Percentiles rank a stretch among this genome's conserved stretches.
phyloP scores from a whole-genome alignment of 306 rosid species.

The Cyamopsis tetragonoloba region DNA sequence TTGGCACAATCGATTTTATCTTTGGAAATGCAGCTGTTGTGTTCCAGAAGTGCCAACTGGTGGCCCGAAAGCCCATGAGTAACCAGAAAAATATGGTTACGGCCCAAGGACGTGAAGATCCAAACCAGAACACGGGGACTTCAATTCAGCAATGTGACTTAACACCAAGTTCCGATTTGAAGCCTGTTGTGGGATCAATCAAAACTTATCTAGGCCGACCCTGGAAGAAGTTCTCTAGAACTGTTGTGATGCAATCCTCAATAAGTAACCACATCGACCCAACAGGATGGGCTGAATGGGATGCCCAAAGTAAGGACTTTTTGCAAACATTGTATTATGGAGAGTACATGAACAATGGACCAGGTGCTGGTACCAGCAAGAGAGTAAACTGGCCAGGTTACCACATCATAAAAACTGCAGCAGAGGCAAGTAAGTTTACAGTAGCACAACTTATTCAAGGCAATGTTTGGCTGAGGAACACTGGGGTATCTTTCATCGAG shows the following conservation, averaged over 20 bases:
- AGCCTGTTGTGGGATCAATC: constrained; percentile 41
- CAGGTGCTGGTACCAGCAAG: constrained; percentile 56
- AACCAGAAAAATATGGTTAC: constrained; percentile 63
- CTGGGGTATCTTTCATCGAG: constrained; percentile 49
- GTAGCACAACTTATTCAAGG: constrained; percentile 62
- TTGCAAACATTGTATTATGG: constrained; percentile 53
- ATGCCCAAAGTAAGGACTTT: constrained; percentile 18
- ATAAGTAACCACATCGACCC: constrained; percentile 46
- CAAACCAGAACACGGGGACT: constrained; percentile 56
- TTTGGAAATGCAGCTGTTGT: constrained; percentile 72
- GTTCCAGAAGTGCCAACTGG: constrained; percentile 51
- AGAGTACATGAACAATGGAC: constrained; percentile 56
- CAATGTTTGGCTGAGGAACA: constrained; percentile 50
- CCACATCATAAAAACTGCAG: constrained; percentile 36
- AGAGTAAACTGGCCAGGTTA: constrained; percentile 72
- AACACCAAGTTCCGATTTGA: constrained; percentile 45
- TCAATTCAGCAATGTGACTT: constrained; percentile 53
- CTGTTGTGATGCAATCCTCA: constrained; percentile 59
- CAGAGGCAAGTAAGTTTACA: constrained; percentile 49
- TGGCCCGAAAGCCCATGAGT: constrained; percentile 53
- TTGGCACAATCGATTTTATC: constrained; percentile 66
- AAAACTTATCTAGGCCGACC: constrained; percentile 55
- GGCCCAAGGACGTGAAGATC: constrained; percentile 63
- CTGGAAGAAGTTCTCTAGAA: constrained; percentile 62
- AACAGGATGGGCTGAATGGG: constrained; percentile 63